Evolutionary conservation across 164 flowering plant species (phyloP), one percentile per base, ranked within the genome.

Genomic region (Dillenia suffruticosa): DNA sequence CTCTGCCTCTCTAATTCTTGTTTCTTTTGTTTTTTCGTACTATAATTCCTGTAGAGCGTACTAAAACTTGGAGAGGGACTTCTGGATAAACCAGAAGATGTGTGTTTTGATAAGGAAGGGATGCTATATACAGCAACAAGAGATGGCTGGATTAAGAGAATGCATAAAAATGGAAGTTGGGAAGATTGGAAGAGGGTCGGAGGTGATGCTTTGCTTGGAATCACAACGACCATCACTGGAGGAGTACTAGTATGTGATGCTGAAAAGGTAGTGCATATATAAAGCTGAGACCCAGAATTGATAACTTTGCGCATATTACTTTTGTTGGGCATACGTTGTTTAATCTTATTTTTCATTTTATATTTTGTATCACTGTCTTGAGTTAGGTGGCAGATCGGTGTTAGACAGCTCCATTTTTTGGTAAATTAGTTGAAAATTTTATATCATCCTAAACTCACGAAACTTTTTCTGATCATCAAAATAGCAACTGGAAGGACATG

Each of bases 131-230:
- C 88, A 11, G 89, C 86, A 10, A 79, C 84, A 3, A 78, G 88
- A 67, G 90, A 89, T 76, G 92, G 97, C 10, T 89, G 90, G 89
- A 76, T 89, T 16, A 85, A 70, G 56, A 87, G 72, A 68, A 19
- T 87, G 72, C 81, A 78, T 43, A 69, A 12, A 63, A 78, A 87
- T 66, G 90, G 90, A 8, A 47, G 82, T 9, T 78, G 82, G 82
- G 86, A 92, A 64, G 56, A 82, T 12, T 92, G 92, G 92, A 84
- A 73, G 73, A 55, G 52, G 55, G 40, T 79, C 2, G 74, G 68
- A 1, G 69, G 82, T 12, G 12, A 56, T 2, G 8, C 54, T 65
- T 59, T 87, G 49, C 78, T 86, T 12, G 96, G 94, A 49, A 1
- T 87, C 40, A 59, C 90, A 1, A 40, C 46, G 3, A 53, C 86